Percentiles rank a stretch among this genome's conserved stretches.
phyloP scores from a whole-genome alignment of 2,329 filamentous ascomycete species.

The Botrytis squamosa region DNA sequence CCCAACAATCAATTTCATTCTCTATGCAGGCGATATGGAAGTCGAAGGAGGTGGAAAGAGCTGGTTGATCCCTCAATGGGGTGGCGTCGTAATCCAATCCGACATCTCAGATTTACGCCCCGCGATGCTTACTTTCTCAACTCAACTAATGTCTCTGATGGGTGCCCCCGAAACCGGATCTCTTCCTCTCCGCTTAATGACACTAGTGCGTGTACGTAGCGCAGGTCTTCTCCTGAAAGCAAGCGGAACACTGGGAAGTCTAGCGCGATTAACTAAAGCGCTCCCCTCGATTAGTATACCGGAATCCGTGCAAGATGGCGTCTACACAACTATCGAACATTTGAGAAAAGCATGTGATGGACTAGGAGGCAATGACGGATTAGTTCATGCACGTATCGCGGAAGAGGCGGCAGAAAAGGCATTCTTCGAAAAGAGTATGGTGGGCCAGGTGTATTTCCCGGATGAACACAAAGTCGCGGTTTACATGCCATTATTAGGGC shows the following conservation, averaged over 20 bases:
- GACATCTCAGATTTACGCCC: slow-evolving; percentile 68
- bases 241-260: slow-evolving; percentile 88
- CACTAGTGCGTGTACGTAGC: slow-evolving; percentile 79
- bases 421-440: slow-evolving; percentile 99
- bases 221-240: slow-evolving; percentile 84
- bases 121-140: slow-evolving; percentile 84
- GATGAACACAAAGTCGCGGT: slow-evolving; percentile 98
- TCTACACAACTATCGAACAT: slow-evolving; percentile 75
- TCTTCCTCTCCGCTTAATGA: slow-evolving; percentile 79
- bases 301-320: slow-evolving; percentile 78
- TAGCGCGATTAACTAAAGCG: slow-evolving; percentile 80
- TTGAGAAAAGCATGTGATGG: slow-evolving; percentile 74
- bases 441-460: slow-evolving; percentile 96
- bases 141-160: slow-evolving; percentile 83
- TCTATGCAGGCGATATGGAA: slow-evolving; percentile 71
- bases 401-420: slow-evolving; percentile 88
- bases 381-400: slow-evolving; percentile 79
- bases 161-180: slow-evolving; percentile 82
- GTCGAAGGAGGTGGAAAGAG: slow-evolving; percentile 54
- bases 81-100: slow-evolving; percentile 62
- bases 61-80: slow-evolving; percentile 97
- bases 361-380: slow-evolving; percentile 63
- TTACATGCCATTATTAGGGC: slow-evolving; percentile 86
- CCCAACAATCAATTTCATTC: slow-evolving; percentile 92
- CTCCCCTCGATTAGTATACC: slow-evolving; percentile 92